Evolutionary conservation across 1,139 yeast species (phyloP).

Genomic region (Candida sp.): DNA sequence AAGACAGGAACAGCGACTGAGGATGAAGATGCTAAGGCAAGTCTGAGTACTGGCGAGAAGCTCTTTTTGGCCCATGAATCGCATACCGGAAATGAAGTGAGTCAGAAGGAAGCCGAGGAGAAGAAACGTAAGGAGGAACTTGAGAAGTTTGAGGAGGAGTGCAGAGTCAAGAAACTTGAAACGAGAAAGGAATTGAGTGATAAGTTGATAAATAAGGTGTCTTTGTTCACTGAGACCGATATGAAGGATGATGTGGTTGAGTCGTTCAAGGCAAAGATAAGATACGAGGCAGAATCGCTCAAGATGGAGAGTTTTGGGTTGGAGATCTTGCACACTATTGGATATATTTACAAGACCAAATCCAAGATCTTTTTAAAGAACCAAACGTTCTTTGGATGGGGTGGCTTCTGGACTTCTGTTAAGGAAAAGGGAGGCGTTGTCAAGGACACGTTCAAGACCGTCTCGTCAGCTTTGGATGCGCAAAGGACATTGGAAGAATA

Average conservation of each 20-base stretch:
- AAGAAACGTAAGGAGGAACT: slow-evolving; percentile 62
- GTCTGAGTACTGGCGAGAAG: slow-evolving; percentile 1
- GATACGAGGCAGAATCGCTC: slow-evolving; percentile 83
- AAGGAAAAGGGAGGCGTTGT: slow-evolving; percentile 88
- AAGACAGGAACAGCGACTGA: not conserved
- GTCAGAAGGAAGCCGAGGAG: slow-evolving; percentile 46
- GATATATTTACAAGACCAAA: slow-evolving; percentile 75
- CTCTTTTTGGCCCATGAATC: slow-evolving; percentile 12
- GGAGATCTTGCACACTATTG: slow-evolving; percentile 88
- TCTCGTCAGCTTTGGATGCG: slow-evolving; percentile 88
- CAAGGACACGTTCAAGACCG: slow-evolving; percentile 86
- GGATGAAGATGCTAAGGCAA: not conserved
- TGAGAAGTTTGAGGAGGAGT: slow-evolving; percentile 82
- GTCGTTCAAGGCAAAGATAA: slow-evolving; percentile 73
- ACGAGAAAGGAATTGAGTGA: slow-evolving; percentile 68
- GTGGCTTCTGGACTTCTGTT: slow-evolving; percentile 83
- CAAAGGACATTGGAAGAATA: slow-evolving; percentile 87
- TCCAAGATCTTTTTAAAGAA: slow-evolving; percentile 59
- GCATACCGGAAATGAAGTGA: slow-evolving; percentile 18
- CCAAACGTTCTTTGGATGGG: slow-evolving; percentile 79
- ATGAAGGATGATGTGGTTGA: slow-evolving; percentile 68
- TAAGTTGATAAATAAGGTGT: slow-evolving; percentile 66
- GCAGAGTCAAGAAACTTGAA: slow-evolving; percentile 70
- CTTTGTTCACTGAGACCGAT: slow-evolving; percentile 85
- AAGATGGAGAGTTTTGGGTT: slow-evolving; percentile 96